Conservation (phyloP, 2,329 filamentous ascomycete genomes). For the Penicillium sp. region DNA sequence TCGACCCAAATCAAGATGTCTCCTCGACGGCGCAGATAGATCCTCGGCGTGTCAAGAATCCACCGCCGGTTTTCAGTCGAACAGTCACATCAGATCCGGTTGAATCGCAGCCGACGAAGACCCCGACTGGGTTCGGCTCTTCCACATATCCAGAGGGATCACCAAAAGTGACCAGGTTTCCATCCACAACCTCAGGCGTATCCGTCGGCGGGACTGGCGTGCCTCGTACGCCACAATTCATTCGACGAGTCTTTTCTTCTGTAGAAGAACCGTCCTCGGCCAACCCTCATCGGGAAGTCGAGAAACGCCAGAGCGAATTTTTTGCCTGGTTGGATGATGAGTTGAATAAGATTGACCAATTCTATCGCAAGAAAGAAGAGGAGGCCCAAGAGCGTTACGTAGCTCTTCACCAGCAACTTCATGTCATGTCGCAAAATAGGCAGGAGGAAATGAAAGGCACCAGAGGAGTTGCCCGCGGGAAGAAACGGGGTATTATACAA, state of each 20-base stretch:
- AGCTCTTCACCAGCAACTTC: constrained; percentile 73
- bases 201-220: neutral
- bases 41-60: constrained; percentile 17
- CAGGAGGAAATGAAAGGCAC: constrained; percentile 61
- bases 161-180: neutral
- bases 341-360: constrained; percentile 83
- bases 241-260: constrained; percentile 38
- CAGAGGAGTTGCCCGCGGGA: constrained; percentile 26
- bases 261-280: constrained; percentile 41
- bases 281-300: constrained; percentile 58
- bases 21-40: constrained; percentile 13
- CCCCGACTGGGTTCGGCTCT: neutral
- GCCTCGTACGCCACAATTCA: constrained; percentile 25
- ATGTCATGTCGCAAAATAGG: constrained; percentile 84
- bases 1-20: constrained; percentile 39
- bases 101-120: constrained; percentile 1
- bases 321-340: constrained; percentile 77
- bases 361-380: constrained; percentile 82
- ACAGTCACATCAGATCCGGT: constrained; percentile 7
- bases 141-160: neutral
- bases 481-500: constrained; percentile 16
- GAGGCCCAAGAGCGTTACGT: constrained; percentile 69
- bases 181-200: neutral
- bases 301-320: constrained; percentile 74
- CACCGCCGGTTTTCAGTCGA: constrained; percentile 22